Conservation (phyloP, 306 rosid genomes). For the Carpinus fangiana region DNA sequence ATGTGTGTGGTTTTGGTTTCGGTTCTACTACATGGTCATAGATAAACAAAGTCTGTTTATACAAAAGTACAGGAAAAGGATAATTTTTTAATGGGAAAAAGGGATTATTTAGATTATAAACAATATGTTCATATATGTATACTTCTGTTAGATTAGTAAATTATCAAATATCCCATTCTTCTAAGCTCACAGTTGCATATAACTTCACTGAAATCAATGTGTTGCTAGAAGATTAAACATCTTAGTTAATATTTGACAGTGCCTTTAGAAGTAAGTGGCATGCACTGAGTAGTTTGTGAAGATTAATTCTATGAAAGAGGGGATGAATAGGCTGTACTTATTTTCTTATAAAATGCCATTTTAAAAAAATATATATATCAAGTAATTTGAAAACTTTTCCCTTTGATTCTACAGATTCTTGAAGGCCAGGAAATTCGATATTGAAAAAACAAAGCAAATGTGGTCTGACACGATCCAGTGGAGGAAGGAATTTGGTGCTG, state of each 20-base stretch:
- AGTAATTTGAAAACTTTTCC: background rate
- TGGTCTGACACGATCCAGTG: constrained; percentile 87
- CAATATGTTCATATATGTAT: background rate
- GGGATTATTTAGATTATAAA: background rate
- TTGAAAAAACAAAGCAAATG: constrained; percentile 85
- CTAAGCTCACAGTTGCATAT: background rate
- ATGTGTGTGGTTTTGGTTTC: constrained; percentile 2
- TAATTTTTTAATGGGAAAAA: background rate
- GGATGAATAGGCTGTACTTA: background rate
- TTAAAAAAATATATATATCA: background rate
- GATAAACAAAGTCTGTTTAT: background rate
- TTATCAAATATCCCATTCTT: background rate
- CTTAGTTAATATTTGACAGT: background rate
- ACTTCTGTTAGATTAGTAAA: constrained; percentile 2
- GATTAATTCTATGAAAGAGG: background rate
- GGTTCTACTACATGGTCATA: background rate
- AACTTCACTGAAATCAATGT: background rate
- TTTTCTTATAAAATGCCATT: background rate
- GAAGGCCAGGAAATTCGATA: constrained; percentile 83
- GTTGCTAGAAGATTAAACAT: background rate
- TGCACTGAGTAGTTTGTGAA: background rate
- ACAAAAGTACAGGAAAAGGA: background rate
- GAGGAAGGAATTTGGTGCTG: constrained; percentile 86
- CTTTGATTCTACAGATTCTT: constrained; percentile 56
- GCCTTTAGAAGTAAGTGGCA: background rate